Evolutionary conservation across 768 basidiomycete genomes (phyloP).

Genomic region (Leccinum barrowsii): DNA sequence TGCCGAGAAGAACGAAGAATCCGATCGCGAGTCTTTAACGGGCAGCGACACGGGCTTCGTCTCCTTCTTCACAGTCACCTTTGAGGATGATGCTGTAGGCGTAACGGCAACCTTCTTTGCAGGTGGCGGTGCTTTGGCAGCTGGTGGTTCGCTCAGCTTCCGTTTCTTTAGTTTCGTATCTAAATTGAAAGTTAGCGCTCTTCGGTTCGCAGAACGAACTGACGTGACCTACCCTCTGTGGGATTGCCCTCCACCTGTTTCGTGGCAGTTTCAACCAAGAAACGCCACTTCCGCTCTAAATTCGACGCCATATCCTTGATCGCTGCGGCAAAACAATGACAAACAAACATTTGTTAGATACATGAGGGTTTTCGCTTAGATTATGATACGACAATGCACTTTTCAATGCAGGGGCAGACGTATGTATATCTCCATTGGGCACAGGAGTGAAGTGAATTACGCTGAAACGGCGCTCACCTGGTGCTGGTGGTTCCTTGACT

Average conservation of each 20-base stretch:
- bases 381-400: constrained; percentile 32
- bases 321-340: constrained; percentile 52
- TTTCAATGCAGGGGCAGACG: constrained; percentile 25
- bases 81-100: constrained; percentile 21
- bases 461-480: constrained; percentile 61
- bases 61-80: constrained; percentile 57
- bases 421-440: constrained; percentile 30
- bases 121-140: constrained; percentile 49
- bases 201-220: constrained; percentile 31
- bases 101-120: constrained; percentile 62
- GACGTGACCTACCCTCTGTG: constrained; percentile 73
- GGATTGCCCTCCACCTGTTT: constrained; percentile 41
- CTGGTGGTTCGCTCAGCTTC: constrained; percentile 54
- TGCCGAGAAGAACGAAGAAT: constrained; percentile 85
- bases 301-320: constrained; percentile 93
- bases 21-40: constrained; percentile 77
- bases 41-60: constrained; percentile 30
- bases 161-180: constrained; percentile 71
- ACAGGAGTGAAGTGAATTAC: constrained; percentile 16
- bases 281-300: constrained; percentile 81
- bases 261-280: constrained; percentile 51
- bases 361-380: constrained; percentile 37
- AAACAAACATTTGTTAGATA: constrained; percentile 65
- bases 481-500: constrained; percentile 67
- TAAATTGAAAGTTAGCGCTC: constrained; percentile 30